A percentile compares a stretch with the other conserved stretches of the same genome.
Conservation (phyloP, 768 basidiomycete species). For the Boletales sp. region DNA sequence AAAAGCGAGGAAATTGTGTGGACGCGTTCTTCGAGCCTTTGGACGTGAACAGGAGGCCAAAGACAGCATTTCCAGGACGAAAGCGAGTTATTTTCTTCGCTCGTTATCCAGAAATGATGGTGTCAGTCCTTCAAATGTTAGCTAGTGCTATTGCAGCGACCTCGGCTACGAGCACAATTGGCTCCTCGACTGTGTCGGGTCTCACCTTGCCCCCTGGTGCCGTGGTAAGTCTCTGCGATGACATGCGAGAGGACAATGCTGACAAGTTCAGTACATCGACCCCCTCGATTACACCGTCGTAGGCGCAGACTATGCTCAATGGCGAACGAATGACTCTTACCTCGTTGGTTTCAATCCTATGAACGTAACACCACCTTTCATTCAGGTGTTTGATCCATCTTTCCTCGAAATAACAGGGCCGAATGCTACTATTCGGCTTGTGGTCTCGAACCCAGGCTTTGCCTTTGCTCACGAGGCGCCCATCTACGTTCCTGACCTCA, state of each 20-base stretch:
- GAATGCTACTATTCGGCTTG: slow-evolving; percentile 53
- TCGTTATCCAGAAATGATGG: too few relatives aligned
- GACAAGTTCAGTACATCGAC: slow-evolving; percentile 41
- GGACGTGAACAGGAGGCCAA: too few relatives aligned
- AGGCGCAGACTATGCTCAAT: slow-evolving; percentile 39
- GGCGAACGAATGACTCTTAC: slow-evolving; percentile 32
- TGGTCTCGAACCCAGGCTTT: slow-evolving; percentile 61
- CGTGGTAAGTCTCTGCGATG: slow-evolving; percentile 14
- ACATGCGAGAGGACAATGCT: not conserved
- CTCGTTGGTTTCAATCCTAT: slow-evolving; percentile 58
- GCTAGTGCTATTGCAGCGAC: too few relatives aligned
- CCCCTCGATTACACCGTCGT: slow-evolving; percentile 52
- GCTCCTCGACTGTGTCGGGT: too few relatives aligned
- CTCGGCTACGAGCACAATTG: too few relatives aligned
- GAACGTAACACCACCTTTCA: slow-evolving; percentile 53
- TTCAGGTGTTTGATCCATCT: slow-evolving; percentile 50
- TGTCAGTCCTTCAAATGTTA: too few relatives aligned
- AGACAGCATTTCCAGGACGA: too few relatives aligned
- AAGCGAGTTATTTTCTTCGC: too few relatives aligned
- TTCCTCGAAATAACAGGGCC: slow-evolving; percentile 61
- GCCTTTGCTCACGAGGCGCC: slow-evolving; percentile 82
- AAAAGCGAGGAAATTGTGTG: too few relatives aligned
- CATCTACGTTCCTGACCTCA: slow-evolving; percentile 56
- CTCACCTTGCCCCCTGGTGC: slow-evolving; percentile 18
- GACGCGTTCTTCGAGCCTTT: too few relatives aligned